Conservation (phyloP, 2,329 filamentous ascomycete species). For the Trichoderma sp. region DNA sequence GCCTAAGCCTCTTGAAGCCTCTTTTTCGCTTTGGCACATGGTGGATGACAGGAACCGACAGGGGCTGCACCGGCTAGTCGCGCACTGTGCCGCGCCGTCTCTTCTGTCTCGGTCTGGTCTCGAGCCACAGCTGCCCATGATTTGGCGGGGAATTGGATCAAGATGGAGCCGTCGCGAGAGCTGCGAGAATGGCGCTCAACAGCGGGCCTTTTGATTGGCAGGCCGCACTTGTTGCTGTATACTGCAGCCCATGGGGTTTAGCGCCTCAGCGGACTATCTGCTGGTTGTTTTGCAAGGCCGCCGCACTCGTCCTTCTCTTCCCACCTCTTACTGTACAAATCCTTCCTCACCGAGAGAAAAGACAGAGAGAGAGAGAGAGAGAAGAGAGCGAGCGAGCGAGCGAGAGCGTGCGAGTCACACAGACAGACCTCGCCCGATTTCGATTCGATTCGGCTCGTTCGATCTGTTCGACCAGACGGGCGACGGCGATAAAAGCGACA, state of each 20-base stretch:
- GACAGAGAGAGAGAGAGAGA: not conserved
- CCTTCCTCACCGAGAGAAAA: slow-evolving; percentile 2
- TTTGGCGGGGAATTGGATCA: slow-evolving; percentile 10
- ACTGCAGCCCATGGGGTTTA: slow-evolving; percentile 19
- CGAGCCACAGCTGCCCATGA: slow-evolving; percentile 11
- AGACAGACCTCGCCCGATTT: slow-evolving; percentile 12
- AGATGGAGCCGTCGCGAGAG: slow-evolving; percentile 1
- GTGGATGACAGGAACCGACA: slow-evolving; percentile 18
- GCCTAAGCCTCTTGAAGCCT: not conserved
- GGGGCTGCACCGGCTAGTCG: not conserved
- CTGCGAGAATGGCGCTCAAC: not conserved
- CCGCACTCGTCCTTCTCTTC: slow-evolving; percentile 3
- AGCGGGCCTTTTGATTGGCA: slow-evolving; percentile 1
- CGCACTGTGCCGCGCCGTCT: slow-evolving; percentile 17
- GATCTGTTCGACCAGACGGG: slow-evolving; percentile 16
- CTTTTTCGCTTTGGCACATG: slow-evolving; percentile 15
- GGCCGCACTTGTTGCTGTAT: not conserved
- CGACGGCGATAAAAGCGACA: not conserved
- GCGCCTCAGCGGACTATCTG: slow-evolving; percentile 6
- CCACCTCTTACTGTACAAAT: not conserved
- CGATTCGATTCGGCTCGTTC: slow-evolving; percentile 16
- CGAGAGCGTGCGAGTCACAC: slow-evolving; percentile 5
- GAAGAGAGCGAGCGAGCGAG: not conserved
- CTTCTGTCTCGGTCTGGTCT: slow-evolving; percentile 9
- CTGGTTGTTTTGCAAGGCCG: slow-evolving; percentile 6